Percentiles rank a stretch among this genome's conserved stretches.
These are phyloP conservation scores for Oryza glumipatula DNA, from an alignment of 176 grass and related monocot genomes.

Conservation along the genomic window DNA sequence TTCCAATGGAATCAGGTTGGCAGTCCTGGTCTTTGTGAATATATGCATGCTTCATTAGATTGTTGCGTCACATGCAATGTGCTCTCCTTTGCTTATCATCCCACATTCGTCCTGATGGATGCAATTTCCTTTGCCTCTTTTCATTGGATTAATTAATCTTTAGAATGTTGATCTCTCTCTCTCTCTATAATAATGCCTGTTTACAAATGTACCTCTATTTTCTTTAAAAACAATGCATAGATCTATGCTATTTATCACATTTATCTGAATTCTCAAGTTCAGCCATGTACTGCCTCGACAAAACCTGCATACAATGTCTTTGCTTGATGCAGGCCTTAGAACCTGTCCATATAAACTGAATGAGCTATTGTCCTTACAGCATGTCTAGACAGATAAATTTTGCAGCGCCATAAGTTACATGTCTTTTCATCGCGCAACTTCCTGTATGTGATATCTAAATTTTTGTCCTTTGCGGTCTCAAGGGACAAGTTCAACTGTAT, in stretches of 20 bases:
- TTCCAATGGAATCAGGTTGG: slow-evolving; percentile 13
- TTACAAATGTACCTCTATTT: not conserved
- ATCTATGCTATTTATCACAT: not conserved
- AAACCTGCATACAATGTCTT: not conserved
- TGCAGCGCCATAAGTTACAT: not conserved
- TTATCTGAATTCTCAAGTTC: not conserved
- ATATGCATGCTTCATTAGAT: slow-evolving; percentile 24
- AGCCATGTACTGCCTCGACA: not conserved
- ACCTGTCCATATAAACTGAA: slow-evolving; percentile 3
- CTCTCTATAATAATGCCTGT: not conserved
- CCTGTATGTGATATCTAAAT: slow-evolving; percentile 9
- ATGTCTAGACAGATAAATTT: not conserved
- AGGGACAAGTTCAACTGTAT: slow-evolving; percentile 30
- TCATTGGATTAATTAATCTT: slow-evolving; percentile 13
- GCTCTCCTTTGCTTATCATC: not conserved
- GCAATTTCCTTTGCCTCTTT: slow-evolving; percentile 20
- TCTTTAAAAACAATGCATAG: not conserved
- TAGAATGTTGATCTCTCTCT: not conserved
- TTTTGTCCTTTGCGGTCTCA: slow-evolving; percentile 31
- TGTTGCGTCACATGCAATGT: slow-evolving; percentile 1
- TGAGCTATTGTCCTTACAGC: slow-evolving; percentile 2
- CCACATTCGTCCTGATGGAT: slow-evolving; percentile 2
- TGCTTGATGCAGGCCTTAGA: not conserved
- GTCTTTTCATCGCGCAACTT: not conserved
- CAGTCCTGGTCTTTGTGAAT: slow-evolving; percentile 26